These are phyloP conservation scores for Vaccinium corymbosum DNA, from an alignment of 148 eudicot species.

Conservation along the genomic window DNA sequence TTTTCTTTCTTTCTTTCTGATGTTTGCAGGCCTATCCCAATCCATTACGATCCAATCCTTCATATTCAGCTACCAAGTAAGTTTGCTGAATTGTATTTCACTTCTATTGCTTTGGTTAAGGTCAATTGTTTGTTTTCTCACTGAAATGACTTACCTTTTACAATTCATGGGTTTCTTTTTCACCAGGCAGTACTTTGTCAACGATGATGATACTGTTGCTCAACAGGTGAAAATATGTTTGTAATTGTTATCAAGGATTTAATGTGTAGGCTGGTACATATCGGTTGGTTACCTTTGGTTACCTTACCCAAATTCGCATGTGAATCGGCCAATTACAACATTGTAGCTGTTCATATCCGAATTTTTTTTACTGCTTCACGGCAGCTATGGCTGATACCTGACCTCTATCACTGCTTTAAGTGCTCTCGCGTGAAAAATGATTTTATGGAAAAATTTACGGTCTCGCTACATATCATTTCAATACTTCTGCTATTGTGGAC, in stretches of 20 bases:
- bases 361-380: too few relatives aligned
- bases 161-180: background rate
- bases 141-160: background rate
- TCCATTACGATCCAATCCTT: conserved; percentile 16
- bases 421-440: too few relatives aligned
- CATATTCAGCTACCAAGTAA: conserved; percentile 16
- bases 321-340: too few relatives aligned
- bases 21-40: conserved; percentile 21
- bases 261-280: too few relatives aligned
- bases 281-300: too few relatives aligned
- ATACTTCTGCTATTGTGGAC: too few relatives aligned
- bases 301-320: too few relatives aligned
- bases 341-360: too few relatives aligned
- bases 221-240: conserved; percentile 9
- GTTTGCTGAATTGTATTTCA: background rate
- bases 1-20: background rate
- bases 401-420: too few relatives aligned
- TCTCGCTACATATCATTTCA: too few relatives aligned
- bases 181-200: conserved; percentile 21
- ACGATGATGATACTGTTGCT: conserved; percentile 15
- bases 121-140: conserved; percentile 3
- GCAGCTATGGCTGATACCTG: too few relatives aligned
- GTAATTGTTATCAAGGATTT: background rate
- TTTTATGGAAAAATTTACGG: too few relatives aligned
- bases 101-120: background rate